A percentile compares a stretch with the other conserved stretches of the same genome.
These are phyloP conservation scores for Ceratocystis cacaofunesta DNA, from an alignment of 2,329 filamentous ascomycete species.

Conservation along the genomic window DNA sequence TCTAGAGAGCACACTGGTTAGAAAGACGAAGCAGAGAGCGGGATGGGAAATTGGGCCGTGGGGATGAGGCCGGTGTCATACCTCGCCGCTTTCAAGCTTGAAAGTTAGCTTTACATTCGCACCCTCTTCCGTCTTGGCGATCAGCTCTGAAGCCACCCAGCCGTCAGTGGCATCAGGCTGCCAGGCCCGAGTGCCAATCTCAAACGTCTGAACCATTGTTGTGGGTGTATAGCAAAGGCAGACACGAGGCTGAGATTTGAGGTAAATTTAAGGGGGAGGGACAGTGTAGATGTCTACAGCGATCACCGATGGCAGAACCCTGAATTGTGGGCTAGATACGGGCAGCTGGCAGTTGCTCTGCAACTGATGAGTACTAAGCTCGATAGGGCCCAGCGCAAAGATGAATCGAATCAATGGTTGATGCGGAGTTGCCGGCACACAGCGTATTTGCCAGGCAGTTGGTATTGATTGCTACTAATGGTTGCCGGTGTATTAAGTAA, in stretches of 20 bases:
- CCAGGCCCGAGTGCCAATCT: constrained; percentile 95
- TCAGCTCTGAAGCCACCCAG: constrained; percentile 92
- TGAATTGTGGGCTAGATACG: too few species aligned
- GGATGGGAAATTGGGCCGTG: neutral
- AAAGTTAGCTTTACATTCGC: constrained; percentile 81
- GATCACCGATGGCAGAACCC: neutral
- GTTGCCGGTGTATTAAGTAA: neutral
- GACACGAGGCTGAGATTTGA: too few species aligned
- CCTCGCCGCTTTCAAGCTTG: constrained; percentile 83
- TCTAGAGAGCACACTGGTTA: constrained; percentile 32
- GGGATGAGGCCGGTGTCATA: constrained; percentile 27
- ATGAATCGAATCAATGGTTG: neutral
- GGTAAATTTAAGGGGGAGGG: neutral
- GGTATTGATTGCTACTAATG: neutral
- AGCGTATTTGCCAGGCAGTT: neutral
- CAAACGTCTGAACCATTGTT: constrained; percentile 79
- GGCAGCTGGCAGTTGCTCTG: neutral
- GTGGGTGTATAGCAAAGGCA: neutral
- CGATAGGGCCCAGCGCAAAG: constrained; percentile 5
- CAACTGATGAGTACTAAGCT: neutral
- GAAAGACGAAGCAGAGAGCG: neutral
- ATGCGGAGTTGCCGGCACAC: neutral
- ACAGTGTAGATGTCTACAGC: neutral
- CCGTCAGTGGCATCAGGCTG: constrained; percentile 92
- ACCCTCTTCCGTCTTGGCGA: constrained; percentile 69